Base-by-base conservation (phyloP, 176 grass and related monocot genomes). In the Guadua angustifolia region DNA sequence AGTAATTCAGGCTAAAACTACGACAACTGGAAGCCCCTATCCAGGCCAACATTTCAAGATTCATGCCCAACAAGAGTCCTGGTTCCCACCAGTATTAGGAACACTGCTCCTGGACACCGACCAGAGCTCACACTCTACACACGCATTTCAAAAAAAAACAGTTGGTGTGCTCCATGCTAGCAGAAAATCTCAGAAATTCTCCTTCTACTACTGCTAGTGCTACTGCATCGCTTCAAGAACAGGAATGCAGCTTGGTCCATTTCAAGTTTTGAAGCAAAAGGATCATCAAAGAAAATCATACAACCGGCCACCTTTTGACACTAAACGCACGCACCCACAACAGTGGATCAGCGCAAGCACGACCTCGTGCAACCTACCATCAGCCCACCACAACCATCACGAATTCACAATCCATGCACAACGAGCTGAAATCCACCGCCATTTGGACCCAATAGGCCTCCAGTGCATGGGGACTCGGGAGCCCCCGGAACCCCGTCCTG, bases 101-200 rank as follows among this genome's bases (percentile, higher is more conserved):
- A 26, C 44, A 64, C 13, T 5, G 19, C 44, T 3, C 57, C 57
- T 62, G 8, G 13, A 64, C 29, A 74, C 13, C n/a, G 19, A n/a
- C 14, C 69, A 81, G 36, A 64, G 18, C 5, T 15, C 56, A 55
- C 68, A 29, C 7, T 67, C 21, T 11, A 59, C 40, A 66, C 2
- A 50, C 1, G 9, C 75, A 87, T 87, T 87, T 90, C 80, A 83
- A 52, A 79, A 83, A 52, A 79, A 44, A 90, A 75, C 74, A 83
- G 13, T 42, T 83, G 3, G 6, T 16, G 82, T 84, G 82, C 82
- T 42, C 24, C 57, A 5, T 16, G 55, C 22, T 43, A 59, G 6
- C 9, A 72, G 9, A 74, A 49, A 74, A 36, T 52, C 16, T 51
- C 15, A 74, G 16, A 73, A 7, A 4, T 6, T 44, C 67, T 22